Percentiles rank a stretch among this genome's conserved stretches.
These are phyloP conservation scores for Syncephalastrum contaminatum DNA, from an alignment of 371 early-diverging fungal genomes.

Conservation along the genomic window DNA sequence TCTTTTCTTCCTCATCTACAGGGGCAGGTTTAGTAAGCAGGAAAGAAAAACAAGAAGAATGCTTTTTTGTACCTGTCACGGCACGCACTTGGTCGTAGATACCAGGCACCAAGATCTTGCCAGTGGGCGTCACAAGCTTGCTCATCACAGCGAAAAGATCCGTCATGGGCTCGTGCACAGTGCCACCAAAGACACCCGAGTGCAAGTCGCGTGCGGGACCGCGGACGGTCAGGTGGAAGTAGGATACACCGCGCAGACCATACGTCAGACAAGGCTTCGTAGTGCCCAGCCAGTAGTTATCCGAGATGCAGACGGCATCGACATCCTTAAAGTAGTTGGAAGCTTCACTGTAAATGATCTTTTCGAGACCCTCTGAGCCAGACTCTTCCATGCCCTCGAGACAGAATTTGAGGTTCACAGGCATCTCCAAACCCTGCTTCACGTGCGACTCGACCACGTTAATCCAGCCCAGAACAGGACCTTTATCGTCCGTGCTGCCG, in stretches of 20 bases:
- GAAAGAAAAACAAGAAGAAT: neutral
- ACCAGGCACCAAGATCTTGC: slow-evolving; percentile 91
- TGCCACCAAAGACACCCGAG: slow-evolving; percentile 96
- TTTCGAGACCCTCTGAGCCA: slow-evolving; percentile 93
- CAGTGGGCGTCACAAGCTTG: slow-evolving; percentile 82
- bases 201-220: slow-evolving; percentile 92
- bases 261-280: slow-evolving; percentile 96
- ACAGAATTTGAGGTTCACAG: slow-evolving; percentile 93
- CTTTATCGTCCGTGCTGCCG: slow-evolving; percentile 95
- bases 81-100: slow-evolving; percentile 90
- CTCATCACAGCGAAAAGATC: slow-evolving; percentile 84
- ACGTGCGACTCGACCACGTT: slow-evolving; percentile 93
- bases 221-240: slow-evolving; percentile 76
- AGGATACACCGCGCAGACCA: slow-evolving; percentile 94
- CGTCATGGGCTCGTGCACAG: slow-evolving; percentile 97
- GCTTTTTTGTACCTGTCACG: slow-evolving; percentile 56
- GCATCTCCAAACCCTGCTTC: slow-evolving; percentile 84
- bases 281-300: slow-evolving; percentile 97
- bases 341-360: slow-evolving; percentile 83
- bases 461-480: slow-evolving; percentile 93
- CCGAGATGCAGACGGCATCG: slow-evolving; percentile 94
- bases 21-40: neutral
- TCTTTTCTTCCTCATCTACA: slow-evolving; percentile 66
- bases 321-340: slow-evolving; percentile 83
- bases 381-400: slow-evolving; percentile 94